These are phyloP conservation scores for Mitragyna speciosa DNA, from an alignment of 257 asterid species.

Conservation along the genomic window DNA sequence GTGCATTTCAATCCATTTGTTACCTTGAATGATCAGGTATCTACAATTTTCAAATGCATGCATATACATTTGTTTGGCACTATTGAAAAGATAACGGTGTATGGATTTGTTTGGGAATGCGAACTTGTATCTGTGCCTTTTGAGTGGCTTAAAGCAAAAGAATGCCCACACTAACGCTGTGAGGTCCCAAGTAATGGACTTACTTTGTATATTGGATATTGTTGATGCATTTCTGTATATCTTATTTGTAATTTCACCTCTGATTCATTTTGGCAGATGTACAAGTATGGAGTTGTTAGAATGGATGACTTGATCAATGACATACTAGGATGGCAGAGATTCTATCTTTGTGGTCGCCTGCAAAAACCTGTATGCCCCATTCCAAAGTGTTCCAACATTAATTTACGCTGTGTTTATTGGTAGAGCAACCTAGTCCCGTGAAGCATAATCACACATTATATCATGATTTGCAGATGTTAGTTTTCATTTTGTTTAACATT, in stretches of 20 bases:
- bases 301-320: constrained; percentile 72
- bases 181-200: neutral
- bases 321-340: constrained; percentile 63
- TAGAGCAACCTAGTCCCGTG: neutral
- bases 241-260: constrained; percentile 16
- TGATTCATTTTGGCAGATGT: constrained; percentile 42
- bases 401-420: neutral
- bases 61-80: constrained; percentile 5
- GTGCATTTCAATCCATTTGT: constrained; percentile 92
- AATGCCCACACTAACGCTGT: neutral
- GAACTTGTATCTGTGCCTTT: neutral
- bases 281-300: constrained; percentile 79
- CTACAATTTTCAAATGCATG: constrained; percentile 3
- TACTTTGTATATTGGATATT: neutral
- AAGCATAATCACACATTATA: too few relatives aligned
- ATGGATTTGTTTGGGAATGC: neutral
- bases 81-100: neutral
- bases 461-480: neutral
- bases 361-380: constrained; percentile 72
- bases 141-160: neutral
- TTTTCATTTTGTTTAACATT: neutral
- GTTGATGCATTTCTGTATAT: constrained; percentile 8
- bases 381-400: neutral
- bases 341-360: constrained; percentile 82
- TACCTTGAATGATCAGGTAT: constrained; percentile 56